Percentiles rank a stretch among this genome's conserved stretches.
Evolutionary conservation across 2,329 filamentous ascomycete genomes (phyloP).

Genomic region (Endoconidiophora polonica): DNA sequence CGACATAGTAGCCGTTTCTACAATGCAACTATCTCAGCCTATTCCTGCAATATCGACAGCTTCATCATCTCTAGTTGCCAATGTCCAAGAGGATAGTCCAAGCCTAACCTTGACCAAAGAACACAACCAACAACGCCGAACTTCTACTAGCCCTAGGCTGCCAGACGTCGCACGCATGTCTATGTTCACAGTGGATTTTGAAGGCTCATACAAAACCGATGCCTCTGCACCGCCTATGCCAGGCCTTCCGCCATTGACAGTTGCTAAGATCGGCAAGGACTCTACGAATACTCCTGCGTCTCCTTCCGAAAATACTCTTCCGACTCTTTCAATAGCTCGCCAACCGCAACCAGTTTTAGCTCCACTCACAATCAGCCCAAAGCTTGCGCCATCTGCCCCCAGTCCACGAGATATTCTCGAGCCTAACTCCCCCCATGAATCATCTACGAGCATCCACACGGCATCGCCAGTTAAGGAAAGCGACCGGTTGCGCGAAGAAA

Average conservation of each 20-base stretch:
- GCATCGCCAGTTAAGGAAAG: constrained; percentile 48
- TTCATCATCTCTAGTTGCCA: too few relatives aligned
- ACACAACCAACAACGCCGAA: constrained; percentile 16
- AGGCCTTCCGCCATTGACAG: constrained; percentile 12
- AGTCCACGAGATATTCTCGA: neutral
- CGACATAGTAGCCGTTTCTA: too few relatives aligned
- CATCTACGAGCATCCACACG: constrained; percentile 14
- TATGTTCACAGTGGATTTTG: constrained; percentile 42
- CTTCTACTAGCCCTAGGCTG: constrained; percentile 39
- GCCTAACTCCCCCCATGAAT: neutral
- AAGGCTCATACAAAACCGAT: constrained; percentile 22
- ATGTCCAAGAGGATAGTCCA: too few relatives aligned
- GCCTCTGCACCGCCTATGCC: constrained; percentile 17
- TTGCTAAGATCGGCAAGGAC: neutral
- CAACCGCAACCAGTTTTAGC: neutral
- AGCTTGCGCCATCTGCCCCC: neutral
- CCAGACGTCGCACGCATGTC: constrained; percentile 43
- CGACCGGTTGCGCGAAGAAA: constrained; percentile 56
- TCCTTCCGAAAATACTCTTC: neutral
- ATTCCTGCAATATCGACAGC: too few relatives aligned
- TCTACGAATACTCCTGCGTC: neutral
- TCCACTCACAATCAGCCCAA: constrained; percentile 7
- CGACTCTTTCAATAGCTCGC: neutral
- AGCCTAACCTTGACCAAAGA: neutral
- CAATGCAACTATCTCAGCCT: too few relatives aligned